Evolutionary conservation across 495 filamentous ascomycete genomes (phyloP).

Genomic region (Neurospora sp.): DNA sequence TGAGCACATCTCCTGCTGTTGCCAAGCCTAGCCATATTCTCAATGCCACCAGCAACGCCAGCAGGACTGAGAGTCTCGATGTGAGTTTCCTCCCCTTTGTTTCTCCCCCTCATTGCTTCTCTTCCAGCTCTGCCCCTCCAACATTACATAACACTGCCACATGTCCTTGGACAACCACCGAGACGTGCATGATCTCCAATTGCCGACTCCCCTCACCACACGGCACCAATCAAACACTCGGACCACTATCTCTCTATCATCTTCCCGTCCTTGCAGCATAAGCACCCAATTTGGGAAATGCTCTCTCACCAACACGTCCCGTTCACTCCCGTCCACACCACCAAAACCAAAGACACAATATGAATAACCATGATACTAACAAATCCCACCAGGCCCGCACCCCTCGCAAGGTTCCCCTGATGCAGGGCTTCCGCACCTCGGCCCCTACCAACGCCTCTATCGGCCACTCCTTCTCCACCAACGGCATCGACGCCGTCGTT

Average conservation of each 20-base stretch:
- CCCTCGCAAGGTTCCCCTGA: constrained; percentile 29
- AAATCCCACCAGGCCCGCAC: constrained; percentile 15
- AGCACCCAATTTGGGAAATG: background rate
- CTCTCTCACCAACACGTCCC: constrained; percentile 15
- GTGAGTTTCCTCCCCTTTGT: constrained; percentile 11
- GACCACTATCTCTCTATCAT: constrained; percentile 1
- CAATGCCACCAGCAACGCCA: constrained; percentile 16
- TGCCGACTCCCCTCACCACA: background rate
- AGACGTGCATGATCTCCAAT: background rate
- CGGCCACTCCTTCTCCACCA: constrained; percentile 3
- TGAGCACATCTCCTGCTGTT: constrained; percentile 29
- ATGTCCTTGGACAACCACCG: constrained; percentile 1
- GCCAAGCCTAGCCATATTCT: constrained; percentile 26
- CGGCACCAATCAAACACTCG: constrained; percentile 1
- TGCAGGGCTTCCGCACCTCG: constrained; percentile 41
- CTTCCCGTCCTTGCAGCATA: background rate
- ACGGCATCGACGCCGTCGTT: constrained; percentile 29
- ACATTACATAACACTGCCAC: background rate
- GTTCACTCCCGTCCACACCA: constrained; percentile 18
- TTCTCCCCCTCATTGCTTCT: background rate
- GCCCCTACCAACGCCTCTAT: constrained; percentile 18
- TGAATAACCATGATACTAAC: constrained; percentile 19
- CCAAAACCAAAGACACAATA: constrained; percentile 1
- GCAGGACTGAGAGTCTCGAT: constrained; percentile 16
- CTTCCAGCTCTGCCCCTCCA: background rate